Percentiles rank a stretch among this genome's conserved stretches.
phyloP scores from a whole-genome alignment of 2,329 filamentous ascomycete species.

The Trichoderma sp. region DNA sequence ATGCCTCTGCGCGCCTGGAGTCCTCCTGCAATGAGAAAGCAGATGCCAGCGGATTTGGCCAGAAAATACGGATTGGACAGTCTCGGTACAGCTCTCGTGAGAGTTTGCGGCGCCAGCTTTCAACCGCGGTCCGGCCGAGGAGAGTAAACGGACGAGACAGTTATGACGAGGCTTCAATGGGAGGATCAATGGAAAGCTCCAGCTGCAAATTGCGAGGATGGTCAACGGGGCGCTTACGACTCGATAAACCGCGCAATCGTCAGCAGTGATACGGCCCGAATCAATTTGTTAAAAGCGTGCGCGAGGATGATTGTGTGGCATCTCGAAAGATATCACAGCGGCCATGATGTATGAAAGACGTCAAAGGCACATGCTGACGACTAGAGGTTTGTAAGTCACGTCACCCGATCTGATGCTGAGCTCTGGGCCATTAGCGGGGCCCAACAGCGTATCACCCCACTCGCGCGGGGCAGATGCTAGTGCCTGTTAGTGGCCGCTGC shows the following conservation, averaged over 20 bases:
- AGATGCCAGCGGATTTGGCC: background rate
- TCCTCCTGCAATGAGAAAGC: background rate
- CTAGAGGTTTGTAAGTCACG: background rate
- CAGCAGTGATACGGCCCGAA: background rate
- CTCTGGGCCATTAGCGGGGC: background rate
- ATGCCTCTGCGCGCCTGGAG: conserved; percentile 18
- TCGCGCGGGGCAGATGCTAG: background rate
- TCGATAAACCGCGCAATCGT: background rate
- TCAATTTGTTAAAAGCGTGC: background rate
- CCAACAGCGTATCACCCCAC: conserved; percentile 1
- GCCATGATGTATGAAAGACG: conserved; percentile 17
- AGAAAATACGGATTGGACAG: background rate
- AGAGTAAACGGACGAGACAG: background rate
- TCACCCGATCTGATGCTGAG: background rate
- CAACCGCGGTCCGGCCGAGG: background rate
- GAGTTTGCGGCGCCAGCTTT: conserved; percentile 9
- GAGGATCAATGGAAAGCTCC: background rate
- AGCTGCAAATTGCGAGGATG: background rate
- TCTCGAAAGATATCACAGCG: background rate
- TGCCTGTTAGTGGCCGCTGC: background rate
- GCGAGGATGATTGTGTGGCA: background rate
- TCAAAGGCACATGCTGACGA: background rate
- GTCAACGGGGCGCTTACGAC: background rate
- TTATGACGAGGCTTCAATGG: background rate
- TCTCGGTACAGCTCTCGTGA: background rate